Conservation (phyloP, 1,139 yeast species). For the Pichia sp. region DNA sequence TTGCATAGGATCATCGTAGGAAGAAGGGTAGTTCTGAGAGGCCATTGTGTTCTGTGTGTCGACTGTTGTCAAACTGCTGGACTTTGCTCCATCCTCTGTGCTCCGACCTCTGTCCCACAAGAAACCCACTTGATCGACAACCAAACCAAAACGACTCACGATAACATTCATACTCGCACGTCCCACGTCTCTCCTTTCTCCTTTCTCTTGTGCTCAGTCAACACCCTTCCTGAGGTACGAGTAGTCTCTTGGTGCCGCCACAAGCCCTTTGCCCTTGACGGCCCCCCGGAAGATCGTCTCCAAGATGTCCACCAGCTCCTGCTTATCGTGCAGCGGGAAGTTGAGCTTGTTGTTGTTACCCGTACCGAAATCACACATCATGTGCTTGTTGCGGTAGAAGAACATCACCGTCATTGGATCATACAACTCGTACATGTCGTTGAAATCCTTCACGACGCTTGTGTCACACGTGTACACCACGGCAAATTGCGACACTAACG, state of each 20-base stretch:
- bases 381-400: constrained; percentile 87
- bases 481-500: constrained; percentile 82
- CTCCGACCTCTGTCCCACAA: too few species aligned
- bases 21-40: constrained; percentile 30
- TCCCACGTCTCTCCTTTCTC: background rate
- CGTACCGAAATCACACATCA: constrained; percentile 98
- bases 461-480: constrained; percentile 84
- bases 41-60: constrained; percentile 27
- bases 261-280: constrained; percentile 86
- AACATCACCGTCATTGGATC: constrained; percentile 93
- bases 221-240: constrained; percentile 20
- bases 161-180: background rate
- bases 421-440: constrained; percentile 85
- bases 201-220: too few species aligned
- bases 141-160: background rate
- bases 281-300: constrained; percentile 93
- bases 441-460: constrained; percentile 85
- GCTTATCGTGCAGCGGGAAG: constrained; percentile 71
- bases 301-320: constrained; percentile 83
- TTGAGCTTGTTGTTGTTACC: constrained; percentile 94
- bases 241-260: constrained; percentile 72
- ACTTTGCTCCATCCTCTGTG: too few species aligned
- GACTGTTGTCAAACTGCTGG: too few species aligned
- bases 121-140: too few species aligned
- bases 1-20: constrained; percentile 28